Evolutionary conservation across 2,329 filamentous ascomycete genomes (phyloP), one percentile per base, ranked within the genome.

Genomic region (Aspergillus latus): DNA sequence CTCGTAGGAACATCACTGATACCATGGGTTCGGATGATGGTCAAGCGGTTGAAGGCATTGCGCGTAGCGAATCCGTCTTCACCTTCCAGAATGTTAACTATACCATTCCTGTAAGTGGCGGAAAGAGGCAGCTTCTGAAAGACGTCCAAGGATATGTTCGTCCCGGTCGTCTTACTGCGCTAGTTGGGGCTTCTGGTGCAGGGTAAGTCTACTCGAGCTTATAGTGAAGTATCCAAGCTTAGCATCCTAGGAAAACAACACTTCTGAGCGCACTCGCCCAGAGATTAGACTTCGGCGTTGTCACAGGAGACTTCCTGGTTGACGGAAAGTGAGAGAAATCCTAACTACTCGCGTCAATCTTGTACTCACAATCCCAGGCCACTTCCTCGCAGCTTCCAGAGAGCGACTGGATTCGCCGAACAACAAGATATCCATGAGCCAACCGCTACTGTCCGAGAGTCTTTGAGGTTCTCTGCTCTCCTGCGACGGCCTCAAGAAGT

Each of bases 41-140:
- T 8, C 63, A 66, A 45, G 67, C 74, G 51, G 72, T 78, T 43
- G 72, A 79, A 34, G 78, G 78, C 2, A 80, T 88, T 11, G 82
- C 83, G 1, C 84, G 82, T 65, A 87, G 87, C 59, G 84, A 88
- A 49, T 84, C 86, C 37, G 79, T 91, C n/a, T 80, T 96, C 58
- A 96, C 92, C 0, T 96, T 91, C 88, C 89, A 93, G 69, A 80
- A 89, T 61, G 84, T 97, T 58, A 90, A 87, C 67, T 96, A 96
- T 69, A 82, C 68, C 49, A 87, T 82, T 59, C 76, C 60, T 9
- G 76, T 74, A 47, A 74, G 78, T 44, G 69, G 72, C 39, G 75
- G 76, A 11, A 67, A 78, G 61, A 69, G 72, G 44, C 72, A 74
- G 3, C 69, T 88, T 4, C 71, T 88, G 9, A 78, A 85, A 58